Conservation (phyloP, 1,284 basidiomycete genomes). For the Apiotrichum porosum region DNA sequence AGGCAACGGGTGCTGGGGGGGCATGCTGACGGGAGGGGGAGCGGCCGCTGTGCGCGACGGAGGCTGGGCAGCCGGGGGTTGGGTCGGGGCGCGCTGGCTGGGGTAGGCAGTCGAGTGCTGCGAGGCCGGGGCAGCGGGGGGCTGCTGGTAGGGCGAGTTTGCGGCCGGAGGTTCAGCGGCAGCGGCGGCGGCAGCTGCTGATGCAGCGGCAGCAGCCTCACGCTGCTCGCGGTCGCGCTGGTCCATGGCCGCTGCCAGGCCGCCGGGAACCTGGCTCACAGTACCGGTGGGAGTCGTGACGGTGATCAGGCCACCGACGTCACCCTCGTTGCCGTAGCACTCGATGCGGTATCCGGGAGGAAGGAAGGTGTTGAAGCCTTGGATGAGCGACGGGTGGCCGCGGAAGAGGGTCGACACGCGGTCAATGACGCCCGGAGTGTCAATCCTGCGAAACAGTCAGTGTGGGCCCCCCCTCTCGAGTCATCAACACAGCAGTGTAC, state of each 20-base stretch:
- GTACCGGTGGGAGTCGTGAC: conserved; percentile 91
- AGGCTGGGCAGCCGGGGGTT: conserved; percentile 36
- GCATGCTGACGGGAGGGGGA: conserved; percentile 17
- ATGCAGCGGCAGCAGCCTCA: conserved; percentile 7
- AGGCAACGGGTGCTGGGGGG: conserved; percentile 33
- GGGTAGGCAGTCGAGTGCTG: conserved; percentile 1
- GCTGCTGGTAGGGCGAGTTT: not conserved
- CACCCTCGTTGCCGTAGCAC: conserved; percentile 52
- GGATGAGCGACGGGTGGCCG: conserved; percentile 87
- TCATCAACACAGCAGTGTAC: conserved; percentile 50
- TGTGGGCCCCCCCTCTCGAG: too few species aligned
- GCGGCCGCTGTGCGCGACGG: conserved; percentile 31
- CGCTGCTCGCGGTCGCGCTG: conserved; percentile 23
- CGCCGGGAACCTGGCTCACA: conserved; percentile 56
- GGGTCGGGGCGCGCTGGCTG: conserved; percentile 13
- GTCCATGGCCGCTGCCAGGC: conserved; percentile 41
- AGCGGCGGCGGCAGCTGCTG: conserved; percentile 3
- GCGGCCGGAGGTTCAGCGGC: conserved; percentile 4
- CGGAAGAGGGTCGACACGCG: conserved; percentile 93
- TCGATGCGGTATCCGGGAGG: conserved; percentile 96
- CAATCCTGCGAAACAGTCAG: conserved; percentile 63
- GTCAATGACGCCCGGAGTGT: conserved; percentile 97
- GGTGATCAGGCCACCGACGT: conserved; percentile 76
- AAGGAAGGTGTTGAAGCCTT: conserved; percentile 98
- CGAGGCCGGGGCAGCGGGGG: conserved; percentile 12